phyloP scores from a whole-genome alignment of 1,284 basidiomycete species.

The Chiua sp. region DNA sequence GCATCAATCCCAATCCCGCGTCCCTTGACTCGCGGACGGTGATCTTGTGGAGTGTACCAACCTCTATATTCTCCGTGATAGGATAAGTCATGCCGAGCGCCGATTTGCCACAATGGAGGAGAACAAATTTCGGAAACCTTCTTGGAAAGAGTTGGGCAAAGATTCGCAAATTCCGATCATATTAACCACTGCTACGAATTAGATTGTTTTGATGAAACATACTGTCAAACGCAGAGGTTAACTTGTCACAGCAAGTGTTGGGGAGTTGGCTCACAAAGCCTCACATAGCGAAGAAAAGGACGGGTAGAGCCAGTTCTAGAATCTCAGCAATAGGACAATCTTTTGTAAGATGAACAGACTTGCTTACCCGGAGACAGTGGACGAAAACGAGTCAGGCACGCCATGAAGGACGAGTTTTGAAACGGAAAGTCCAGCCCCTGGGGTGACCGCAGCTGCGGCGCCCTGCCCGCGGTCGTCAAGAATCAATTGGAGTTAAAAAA shows the following conservation, averaged over 20 bases:
- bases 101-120: constrained; percentile 10
- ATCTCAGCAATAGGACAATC: no score
- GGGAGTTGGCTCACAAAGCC: no score
- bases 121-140: background rate
- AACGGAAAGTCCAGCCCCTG: background rate
- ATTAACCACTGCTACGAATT: no score
- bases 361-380: background rate
- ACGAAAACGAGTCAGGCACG: background rate
- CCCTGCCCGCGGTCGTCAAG: background rate
- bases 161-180: background rate
- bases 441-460: background rate
- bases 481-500: no score
- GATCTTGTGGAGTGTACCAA: constrained; percentile 4
- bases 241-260: no score
- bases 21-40: background rate
- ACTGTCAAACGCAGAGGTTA: no score
- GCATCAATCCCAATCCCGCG: background rate
- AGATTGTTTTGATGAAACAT: no score
- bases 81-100: constrained; percentile 3
- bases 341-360: background rate
- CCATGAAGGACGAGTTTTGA: background rate
- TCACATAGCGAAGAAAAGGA: no score
- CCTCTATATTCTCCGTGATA: background rate
- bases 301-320: no score
- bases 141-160: background rate